Percentiles rank a stretch among this genome's conserved stretches.
phyloP scores from a whole-genome alignment of 2,329 filamentous ascomycete species.

The Talaromyces albobiverticillius region DNA sequence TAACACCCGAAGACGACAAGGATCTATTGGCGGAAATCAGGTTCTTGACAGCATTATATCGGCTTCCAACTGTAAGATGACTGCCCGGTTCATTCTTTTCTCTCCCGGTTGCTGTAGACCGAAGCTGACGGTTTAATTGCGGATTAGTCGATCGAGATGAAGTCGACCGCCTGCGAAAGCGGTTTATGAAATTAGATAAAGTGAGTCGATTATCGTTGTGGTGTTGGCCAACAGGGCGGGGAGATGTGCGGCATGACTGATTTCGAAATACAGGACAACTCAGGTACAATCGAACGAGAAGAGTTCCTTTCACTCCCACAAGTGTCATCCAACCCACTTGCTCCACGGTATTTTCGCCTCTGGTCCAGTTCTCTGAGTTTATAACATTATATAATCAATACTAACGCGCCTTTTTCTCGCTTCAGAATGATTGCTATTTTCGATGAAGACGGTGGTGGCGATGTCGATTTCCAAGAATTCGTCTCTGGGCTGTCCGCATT shows the following conservation, averaged over 20 bases:
- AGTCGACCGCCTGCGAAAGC: slow-evolving; percentile 90
- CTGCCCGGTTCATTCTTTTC: background rate
- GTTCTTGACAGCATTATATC: slow-evolving; percentile 96
- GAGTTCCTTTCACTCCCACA: slow-evolving; percentile 96
- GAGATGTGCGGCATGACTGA: too few species aligned
- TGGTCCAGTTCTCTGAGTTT: background rate
- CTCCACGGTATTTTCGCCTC: slow-evolving; percentile 68
- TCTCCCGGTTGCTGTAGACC: background rate
- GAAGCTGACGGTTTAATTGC: slow-evolving; percentile 6
- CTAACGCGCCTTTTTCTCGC: background rate
- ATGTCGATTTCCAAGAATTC: slow-evolving; percentile 98
- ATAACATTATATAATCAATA: background rate
- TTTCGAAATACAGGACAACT: slow-evolving; percentile 70
- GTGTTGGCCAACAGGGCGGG: background rate
- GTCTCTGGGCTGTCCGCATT: slow-evolving; percentile 93
- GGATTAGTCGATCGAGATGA: slow-evolving; percentile 88
- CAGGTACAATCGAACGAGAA: slow-evolving; percentile 95
- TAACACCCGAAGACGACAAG: slow-evolving; percentile 42
- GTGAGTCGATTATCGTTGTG: slow-evolving; percentile 43
- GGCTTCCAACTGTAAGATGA: slow-evolving; percentile 81
- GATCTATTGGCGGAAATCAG: slow-evolving; percentile 53
- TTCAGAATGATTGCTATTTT: slow-evolving; percentile 96
- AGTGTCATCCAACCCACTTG: slow-evolving; percentile 95
- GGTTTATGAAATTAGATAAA: slow-evolving; percentile 99
- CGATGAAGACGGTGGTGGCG: slow-evolving; percentile 95